Base-by-base conservation (phyloP, 176 grass and related monocot species). In the Oryza australiensis region DNA sequence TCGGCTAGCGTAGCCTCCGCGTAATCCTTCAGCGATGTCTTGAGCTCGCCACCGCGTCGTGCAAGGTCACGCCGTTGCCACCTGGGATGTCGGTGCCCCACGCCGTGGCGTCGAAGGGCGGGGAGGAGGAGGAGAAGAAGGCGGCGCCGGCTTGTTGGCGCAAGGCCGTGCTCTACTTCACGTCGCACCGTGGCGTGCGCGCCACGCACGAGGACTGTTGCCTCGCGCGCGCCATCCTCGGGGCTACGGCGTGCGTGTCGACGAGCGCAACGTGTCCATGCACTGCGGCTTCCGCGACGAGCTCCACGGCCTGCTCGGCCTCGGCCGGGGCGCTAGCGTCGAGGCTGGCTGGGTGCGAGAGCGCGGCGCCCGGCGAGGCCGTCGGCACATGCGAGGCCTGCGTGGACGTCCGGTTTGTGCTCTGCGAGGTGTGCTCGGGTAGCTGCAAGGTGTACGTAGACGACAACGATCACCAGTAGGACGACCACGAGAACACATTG, bases 181-280 rank as follows among this genome's bases (percentile, higher is more conserved):
- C 96, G 18, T 90, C 90, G 72, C 85, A 95, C 27, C 91, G 96
- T 13, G 96, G 92, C 23, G 92, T 98, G 34, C 89, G 96, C 45
- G 74, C 88, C 59, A 95, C 96, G 24, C 79, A 93, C 76, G 96
- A 98, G 73, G 93, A 90, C 75, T 98, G 93, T 78, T 81, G 74
- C 86, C 49, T 88, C 5, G 90, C 92, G 41, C 89, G 92, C 27
- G 62, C 76, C 75, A 91, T 98, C 45, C 80, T 98, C 37, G 84
- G 72, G 93, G 88, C 3, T 98, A 93, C 83, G 82, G 80, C 62
- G 83, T 95, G 66, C 75, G 76, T 30, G 13, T 98, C 67, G 96
- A 98, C 86, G 96, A 98, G 90, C 90, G 92, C 64, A 93, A 98
- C 86, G 81, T 98, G 59, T 95, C 96, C 42, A 95, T 98, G 96